Percentiles rank a stretch among this genome's conserved stretches.
phyloP scores from a whole-genome alignment of 2,329 filamentous ascomycete species.

The Pseudogymnoascus sp. region DNA sequence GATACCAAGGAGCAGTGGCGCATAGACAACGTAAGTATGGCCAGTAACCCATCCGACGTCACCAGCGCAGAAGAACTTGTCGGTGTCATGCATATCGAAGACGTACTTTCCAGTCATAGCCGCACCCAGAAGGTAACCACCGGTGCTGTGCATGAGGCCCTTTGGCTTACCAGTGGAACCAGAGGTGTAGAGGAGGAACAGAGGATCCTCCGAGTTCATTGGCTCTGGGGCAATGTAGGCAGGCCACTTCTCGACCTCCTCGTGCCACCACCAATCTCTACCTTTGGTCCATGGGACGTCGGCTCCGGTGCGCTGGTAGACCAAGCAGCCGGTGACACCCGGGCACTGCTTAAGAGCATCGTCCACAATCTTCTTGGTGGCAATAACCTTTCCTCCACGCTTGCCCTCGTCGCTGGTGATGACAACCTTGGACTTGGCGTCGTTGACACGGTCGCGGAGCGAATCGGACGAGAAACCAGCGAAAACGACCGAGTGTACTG shows the following conservation, averaged over 20 bases:
- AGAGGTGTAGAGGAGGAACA: constrained; percentile 96
- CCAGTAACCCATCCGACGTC: constrained; percentile 99
- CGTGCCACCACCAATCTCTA: constrained; percentile 96
- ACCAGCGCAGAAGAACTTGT: constrained; percentile 94
- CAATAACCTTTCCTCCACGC: constrained; percentile 93
- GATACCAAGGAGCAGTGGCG: constrained; percentile 84
- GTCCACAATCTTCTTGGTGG: constrained; percentile 98
- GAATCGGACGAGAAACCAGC: constrained; percentile 97
- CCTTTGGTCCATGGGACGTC: constrained; percentile 86
- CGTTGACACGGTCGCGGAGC: constrained; percentile 85
- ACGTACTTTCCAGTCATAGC: constrained; percentile 96
- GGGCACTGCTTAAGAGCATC: constrained; percentile 95
- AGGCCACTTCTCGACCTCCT: constrained; percentile 95
- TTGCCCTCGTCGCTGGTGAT: constrained; percentile 98
- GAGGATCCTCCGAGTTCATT: constrained; percentile 88
- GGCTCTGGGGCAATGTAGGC: constrained; percentile 81
- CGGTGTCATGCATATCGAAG: constrained; percentile 91
- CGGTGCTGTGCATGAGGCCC: constrained; percentile 97
- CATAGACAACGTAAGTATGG: constrained; percentile 97
- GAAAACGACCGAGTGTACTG: constrained; percentile 95
- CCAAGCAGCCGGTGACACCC: constrained; percentile 73
- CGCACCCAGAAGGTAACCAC: constrained; percentile 86
- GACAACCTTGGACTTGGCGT: constrained; percentile 83
- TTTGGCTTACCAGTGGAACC: constrained; percentile 98
- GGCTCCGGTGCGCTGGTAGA: constrained; percentile 90